These are phyloP conservation scores for Saccharomyces paradoxus DNA, from an alignment of 805 yeast species.

Conservation along the genomic window DNA sequence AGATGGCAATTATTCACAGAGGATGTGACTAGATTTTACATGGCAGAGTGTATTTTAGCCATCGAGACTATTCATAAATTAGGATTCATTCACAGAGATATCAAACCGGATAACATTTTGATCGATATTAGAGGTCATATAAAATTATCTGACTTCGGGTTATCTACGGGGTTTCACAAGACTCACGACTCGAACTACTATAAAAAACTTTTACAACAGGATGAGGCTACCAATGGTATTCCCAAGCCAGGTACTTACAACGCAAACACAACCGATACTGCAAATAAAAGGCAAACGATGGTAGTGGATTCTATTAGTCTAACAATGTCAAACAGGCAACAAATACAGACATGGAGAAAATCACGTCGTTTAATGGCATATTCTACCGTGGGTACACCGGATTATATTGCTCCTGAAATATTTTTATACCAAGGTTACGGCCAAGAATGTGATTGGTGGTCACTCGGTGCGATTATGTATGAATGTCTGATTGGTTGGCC, in stretches of 20 bases:
- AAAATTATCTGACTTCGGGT: conserved; percentile 80
- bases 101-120: conserved; percentile 91
- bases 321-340: conserved; percentile 91
- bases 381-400: conserved; percentile 94
- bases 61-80: conserved; percentile 88
- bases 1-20: conserved; percentile 91
- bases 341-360: conserved; percentile 93
- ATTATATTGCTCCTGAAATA: conserved; percentile 92
- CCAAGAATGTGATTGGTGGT: conserved; percentile 98
- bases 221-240: conserved; percentile 30
- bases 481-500: conserved; percentile 97
- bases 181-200: conserved; percentile 88
- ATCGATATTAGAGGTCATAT: conserved; percentile 77
- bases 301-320: conserved; percentile 91
- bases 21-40: conserved; percentile 85
- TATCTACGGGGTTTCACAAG: conserved; percentile 85
- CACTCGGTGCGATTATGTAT: conserved; percentile 91
- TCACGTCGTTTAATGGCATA: conserved; percentile 89
- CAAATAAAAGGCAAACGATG: conserved; percentile 60
- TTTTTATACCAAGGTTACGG: conserved; percentile 91
- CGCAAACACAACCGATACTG: conserved; percentile 9
- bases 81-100: conserved; percentile 94
- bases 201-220: conserved; percentile 69
- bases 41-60: conserved; percentile 93
- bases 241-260: conserved; percentile 31